phyloP scores from a whole-genome alignment of 345 rosid genomes.

The Populus ilicifolia region DNA sequence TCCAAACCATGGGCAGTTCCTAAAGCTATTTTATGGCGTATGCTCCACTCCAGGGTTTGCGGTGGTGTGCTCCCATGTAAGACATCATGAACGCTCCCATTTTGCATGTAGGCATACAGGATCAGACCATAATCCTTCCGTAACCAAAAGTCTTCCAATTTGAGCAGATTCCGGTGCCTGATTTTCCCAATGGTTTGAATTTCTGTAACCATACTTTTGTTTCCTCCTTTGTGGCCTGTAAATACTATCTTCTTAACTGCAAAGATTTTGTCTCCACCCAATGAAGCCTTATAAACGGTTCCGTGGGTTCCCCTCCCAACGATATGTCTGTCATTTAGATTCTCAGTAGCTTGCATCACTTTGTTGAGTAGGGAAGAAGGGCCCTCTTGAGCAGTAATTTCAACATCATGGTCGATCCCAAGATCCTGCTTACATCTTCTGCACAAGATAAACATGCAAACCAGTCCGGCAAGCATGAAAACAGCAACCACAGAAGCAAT shows the following conservation, averaged over 20 bases:
- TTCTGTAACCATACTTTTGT: constrained; percentile 57
- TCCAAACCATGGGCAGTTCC: constrained; percentile 75
- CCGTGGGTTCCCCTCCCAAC: constrained; percentile 86
- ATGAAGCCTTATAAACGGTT: constrained; percentile 56
- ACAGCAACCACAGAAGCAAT: constrained; percentile 31
- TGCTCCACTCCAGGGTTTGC: constrained; percentile 48
- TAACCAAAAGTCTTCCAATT: constrained; percentile 74
- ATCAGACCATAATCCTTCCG: constrained; percentile 61
- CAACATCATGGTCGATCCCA: constrained; percentile 30
- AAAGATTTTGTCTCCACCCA: constrained; percentile 40
- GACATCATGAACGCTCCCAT: constrained; percentile 65
- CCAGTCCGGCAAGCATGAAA: constrained; percentile 32
- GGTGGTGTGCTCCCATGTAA: constrained; percentile 38
- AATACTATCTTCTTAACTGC: constrained; percentile 62
- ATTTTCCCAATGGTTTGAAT: constrained; percentile 55
- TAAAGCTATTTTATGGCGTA: constrained; percentile 52
- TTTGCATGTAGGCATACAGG: constrained; percentile 63
- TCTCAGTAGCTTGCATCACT: constrained; percentile 66
- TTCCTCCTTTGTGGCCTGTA: constrained; percentile 42
- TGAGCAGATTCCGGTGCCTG: constrained; percentile 70
- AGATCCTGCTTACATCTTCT: constrained; percentile 35
- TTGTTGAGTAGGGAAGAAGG: constrained; percentile 44
- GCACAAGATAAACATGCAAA: constrained; percentile 20
- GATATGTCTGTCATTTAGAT: constrained; percentile 53
- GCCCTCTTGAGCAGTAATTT: constrained; percentile 42